phyloP scores from a whole-genome alignment of 2,329 filamentous ascomycete genomes.

The Ophidiomyces ophidiicola region DNA sequence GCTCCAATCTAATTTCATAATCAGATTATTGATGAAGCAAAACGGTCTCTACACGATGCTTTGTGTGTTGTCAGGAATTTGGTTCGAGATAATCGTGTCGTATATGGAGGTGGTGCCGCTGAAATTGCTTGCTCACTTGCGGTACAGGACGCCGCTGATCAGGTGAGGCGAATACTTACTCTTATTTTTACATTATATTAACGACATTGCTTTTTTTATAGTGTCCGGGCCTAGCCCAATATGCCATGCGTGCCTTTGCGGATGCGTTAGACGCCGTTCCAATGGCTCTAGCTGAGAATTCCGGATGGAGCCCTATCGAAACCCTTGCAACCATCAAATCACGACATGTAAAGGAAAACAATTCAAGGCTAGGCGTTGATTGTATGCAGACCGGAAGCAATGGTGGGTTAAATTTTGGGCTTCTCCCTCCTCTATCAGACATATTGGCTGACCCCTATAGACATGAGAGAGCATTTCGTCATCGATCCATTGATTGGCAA shows the following conservation, averaged over 20 bases:
- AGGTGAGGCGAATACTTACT: conserved; percentile 34
- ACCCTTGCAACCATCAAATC: conserved; percentile 92
- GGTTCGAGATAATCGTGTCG: conserved; percentile 88
- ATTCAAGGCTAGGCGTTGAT: conserved; percentile 75
- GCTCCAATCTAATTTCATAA: conserved; percentile 3
- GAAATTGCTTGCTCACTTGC: conserved; percentile 95
- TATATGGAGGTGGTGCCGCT: conserved; percentile 91
- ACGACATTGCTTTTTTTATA: conserved; percentile 21
- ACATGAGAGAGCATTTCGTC: conserved; percentile 97
- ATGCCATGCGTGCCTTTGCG: conserved; percentile 95
- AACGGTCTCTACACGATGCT: conserved; percentile 92
- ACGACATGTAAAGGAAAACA: conserved; percentile 80
- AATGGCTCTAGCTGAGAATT: conserved; percentile 96
- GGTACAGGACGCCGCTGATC: conserved; percentile 85
- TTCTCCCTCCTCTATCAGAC: background rate
- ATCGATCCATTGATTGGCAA: conserved; percentile 98
- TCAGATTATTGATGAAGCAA: conserved; percentile 96
- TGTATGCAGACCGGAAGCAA: conserved; percentile 95
- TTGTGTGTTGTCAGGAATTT: conserved; percentile 96
- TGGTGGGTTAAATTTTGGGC: conserved; percentile 37
- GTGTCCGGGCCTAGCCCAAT: conserved; percentile 95
- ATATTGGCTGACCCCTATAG: conserved; percentile 30
- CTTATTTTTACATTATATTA: background rate
- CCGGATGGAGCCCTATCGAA: conserved; percentile 87
- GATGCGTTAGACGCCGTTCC: conserved; percentile 88